phyloP scores from a whole-genome alignment of 2,329 filamentous ascomycete genomes.

The Aspergillus tubingensis region DNA sequence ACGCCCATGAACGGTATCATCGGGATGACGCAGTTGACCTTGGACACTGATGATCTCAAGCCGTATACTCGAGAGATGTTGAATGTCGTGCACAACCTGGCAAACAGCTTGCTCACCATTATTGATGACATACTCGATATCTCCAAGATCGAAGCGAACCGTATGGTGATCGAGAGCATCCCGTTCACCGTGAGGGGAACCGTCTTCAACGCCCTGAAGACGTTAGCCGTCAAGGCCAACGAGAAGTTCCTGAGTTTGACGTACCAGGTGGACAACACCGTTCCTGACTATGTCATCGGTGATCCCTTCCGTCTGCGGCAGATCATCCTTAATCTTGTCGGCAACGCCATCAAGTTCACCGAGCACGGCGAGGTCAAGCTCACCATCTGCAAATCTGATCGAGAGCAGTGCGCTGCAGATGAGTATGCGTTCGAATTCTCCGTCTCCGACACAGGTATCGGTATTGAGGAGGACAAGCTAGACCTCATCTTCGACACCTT shows the following conservation, averaged over 20 bases:
- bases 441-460: constrained; percentile 94
- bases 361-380: constrained; percentile 95
- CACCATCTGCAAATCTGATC: constrained; percentile 74
- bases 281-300: constrained; percentile 92
- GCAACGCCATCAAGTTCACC: constrained; percentile 98
- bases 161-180: constrained; percentile 98
- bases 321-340: constrained; percentile 94
- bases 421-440: constrained; percentile 96
- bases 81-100: constrained; percentile 95
- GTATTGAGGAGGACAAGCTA: constrained; percentile 91
- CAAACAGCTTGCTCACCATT: constrained; percentile 93
- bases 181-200: constrained; percentile 92
- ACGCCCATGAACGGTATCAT: constrained; percentile 98
- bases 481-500: constrained; percentile 98
- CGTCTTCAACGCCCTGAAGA: constrained; percentile 96
- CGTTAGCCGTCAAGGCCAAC: constrained; percentile 93
- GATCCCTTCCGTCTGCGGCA: constrained; percentile 95
- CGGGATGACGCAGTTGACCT: constrained; percentile 93
- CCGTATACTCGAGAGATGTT: constrained; percentile 97
- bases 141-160: constrained; percentile 83
- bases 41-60: constrained; percentile 92
- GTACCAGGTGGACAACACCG: constrained; percentile 88
- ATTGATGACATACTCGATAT: constrained; percentile 79
- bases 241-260: constrained; percentile 92
- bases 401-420: constrained; percentile 65